Evolutionary conservation across 768 basidiomycete genomes (phyloP), one percentile per base, ranked within the genome.

Genomic region (Lactarius pseudohatsudake): DNA sequence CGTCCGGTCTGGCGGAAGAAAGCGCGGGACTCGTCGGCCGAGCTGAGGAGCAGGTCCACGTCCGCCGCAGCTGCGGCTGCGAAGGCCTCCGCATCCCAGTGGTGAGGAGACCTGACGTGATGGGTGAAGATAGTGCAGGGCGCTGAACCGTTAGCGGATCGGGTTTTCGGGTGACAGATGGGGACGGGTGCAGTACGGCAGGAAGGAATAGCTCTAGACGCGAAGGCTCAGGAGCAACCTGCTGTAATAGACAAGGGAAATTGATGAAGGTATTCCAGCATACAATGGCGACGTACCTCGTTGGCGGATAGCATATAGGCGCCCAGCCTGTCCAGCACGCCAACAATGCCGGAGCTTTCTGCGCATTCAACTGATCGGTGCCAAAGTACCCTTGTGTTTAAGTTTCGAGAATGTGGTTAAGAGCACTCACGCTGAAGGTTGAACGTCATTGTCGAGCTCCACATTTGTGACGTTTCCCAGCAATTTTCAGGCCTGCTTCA

Each of bases 291-390:
- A 68, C 76, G 28, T n/a, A 90, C 90, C 75, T 84, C 78, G 59
- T 86, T 82, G 1, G 86, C 78, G 3, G 81, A 81, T 47, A 77
- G 77, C 68, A 88, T 77, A 64, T 82, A 79, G 3, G 72, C 72
- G 58, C 91, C 87, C 34, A 89, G 76, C 30, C 79, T 77, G 64
- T 87, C 85, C 7, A 92, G 76, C 34, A 81, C 1, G 32, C 73
- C 75, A 54, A 77, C 79, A 20, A 84, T 77, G 40, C 82, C 83
- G 1, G 34, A 34, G 9, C 34, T 34, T 34, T 34, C 34, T 34
- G 34, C 9, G 34, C 34, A 34, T 34, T 34, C 34, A 34, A 34
- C 34, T 34, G 8, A 8, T 34, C 8, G 34, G 47, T 26, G 10
- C 11, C 47, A 50, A 22, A 4, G 47, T 50, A 11, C 47, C 22